Evolutionary conservation across 495 filamentous ascomycete species (phyloP).

Genomic region (Neurospora cerealis): DNA sequence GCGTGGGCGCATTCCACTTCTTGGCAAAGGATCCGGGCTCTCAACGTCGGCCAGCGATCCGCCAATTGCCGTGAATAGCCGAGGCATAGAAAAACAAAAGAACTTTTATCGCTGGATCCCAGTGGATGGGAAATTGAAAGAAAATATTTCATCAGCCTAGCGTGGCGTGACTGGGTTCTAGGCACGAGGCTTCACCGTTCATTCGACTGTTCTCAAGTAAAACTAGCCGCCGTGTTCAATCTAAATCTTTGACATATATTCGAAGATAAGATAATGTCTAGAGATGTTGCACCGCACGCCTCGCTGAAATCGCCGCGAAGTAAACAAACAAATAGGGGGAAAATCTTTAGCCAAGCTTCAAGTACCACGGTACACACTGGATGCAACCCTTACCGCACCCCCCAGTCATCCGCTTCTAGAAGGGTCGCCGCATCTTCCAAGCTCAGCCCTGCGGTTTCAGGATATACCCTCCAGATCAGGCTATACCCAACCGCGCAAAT

Average conservation of each 20-base stretch:
- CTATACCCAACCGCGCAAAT: conserved; percentile 61
- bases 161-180: not conserved
- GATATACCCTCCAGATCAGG: conserved; percentile 62
- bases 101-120: not conserved
- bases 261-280: not conserved
- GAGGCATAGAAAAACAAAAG: not conserved
- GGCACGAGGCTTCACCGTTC: not conserved
- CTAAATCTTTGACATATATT: not conserved
- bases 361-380: not conserved
- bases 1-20: not conserved
- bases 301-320: not conserved
- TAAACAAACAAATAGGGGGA: not conserved
- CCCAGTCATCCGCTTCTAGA: conserved; percentile 62
- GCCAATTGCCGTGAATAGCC: not conserved
- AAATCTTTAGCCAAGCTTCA: not conserved
- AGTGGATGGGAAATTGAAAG: not conserved
- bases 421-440: conserved; percentile 73
- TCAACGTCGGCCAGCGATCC: not conserved
- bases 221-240: not conserved
- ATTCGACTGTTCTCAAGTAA: not conserved
- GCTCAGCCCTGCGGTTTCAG: conserved; percentile 71
- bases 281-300: not conserved
- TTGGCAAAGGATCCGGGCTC: not conserved
- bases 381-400: conserved; percentile 36
- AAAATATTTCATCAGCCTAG: not conserved